Evolutionary conservation across 2,329 filamentous ascomycete genomes (phyloP), one percentile per base, ranked within the genome.

Genomic region (Neurospora sp.): DNA sequence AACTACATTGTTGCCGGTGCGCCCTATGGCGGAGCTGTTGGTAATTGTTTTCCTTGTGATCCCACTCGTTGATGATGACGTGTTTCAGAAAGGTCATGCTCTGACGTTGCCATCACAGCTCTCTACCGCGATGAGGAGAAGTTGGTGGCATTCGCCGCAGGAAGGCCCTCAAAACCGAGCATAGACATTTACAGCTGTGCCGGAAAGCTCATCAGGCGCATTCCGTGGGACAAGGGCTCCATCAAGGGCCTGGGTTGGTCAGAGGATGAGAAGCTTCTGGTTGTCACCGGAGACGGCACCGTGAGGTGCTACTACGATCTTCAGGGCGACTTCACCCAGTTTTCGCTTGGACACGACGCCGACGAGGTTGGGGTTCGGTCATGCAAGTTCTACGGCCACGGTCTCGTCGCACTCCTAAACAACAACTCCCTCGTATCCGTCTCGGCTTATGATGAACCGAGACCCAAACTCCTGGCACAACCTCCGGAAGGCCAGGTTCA

Each of bases 131-230:
- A 98, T 82, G 92, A 96, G 76, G 87, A 86, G 75, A 97, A 96
- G 79, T 84, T 97, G 40, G 88, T 93, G 73, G 87, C 91, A 38
- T 94, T 93, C 79, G 89, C 92, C 73, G 89, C 90, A 68, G 84
- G 89, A 2, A 88, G 90, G 76, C 84, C 89, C 17, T 84, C 89
- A 17, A 97, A 94, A 81, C 90, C 93, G 23, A 91, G 89, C 76
- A 97, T 99, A 81, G 93, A 97, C 78, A 89, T 99, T 69, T 97
- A 97, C 84, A 97, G 92, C 78, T 95, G 91, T 79, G 91, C 96
- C 11, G 96, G 96, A 69, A 96, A 93, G 83, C 88, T 93, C 70
- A 90, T 99, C 73, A 90, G 91, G 76, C 89, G 88, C 78, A 93
- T 97, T 74, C 88, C 91, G 78, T 98, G 95, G 94, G 95, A 98